A percentile compares a stretch with the other conserved stretches of the same genome.
These are phyloP conservation scores for Strobilomyces dryophilus DNA, from an alignment of 768 basidiomycete species.

Conservation along the genomic window DNA sequence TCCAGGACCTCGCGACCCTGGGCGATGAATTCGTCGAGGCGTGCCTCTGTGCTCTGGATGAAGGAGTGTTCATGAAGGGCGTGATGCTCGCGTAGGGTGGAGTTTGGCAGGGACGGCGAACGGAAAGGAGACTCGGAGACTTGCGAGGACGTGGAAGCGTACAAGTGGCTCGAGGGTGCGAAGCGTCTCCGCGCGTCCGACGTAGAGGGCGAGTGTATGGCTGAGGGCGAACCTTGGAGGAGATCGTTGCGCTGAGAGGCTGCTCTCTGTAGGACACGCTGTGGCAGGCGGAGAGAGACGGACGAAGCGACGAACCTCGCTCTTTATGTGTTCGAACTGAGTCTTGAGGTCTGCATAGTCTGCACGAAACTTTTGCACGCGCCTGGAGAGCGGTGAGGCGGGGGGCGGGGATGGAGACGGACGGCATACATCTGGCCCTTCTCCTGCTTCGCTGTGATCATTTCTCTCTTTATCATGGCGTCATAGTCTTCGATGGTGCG, in stretches of 20 bases:
- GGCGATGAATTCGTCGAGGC: conserved; percentile 86
- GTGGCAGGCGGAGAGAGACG: not conserved
- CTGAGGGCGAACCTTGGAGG: conserved; percentile 43
- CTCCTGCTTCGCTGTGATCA: conserved; percentile 94
- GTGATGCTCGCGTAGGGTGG: conserved; percentile 62
- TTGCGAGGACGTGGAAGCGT: conserved; percentile 45
- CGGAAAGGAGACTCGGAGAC: conserved; percentile 89
- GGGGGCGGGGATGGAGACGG: not conserved
- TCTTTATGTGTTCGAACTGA: conserved; percentile 79
- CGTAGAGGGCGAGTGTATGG: conserved; percentile 26
- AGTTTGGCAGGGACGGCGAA: conserved; percentile 48
- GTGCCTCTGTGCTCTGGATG: conserved; percentile 73
- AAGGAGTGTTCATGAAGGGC: conserved; percentile 89
- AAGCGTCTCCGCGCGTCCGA: conserved; percentile 67
- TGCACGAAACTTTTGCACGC: conserved; percentile 85
- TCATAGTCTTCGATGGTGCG: conserved; percentile 97
- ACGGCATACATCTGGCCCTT: conserved; percentile 81
- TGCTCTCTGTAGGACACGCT: conserved; percentile 43
- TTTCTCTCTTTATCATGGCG: conserved; percentile 93
- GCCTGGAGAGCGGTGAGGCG: conserved; percentile 44
- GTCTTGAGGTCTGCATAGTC: conserved; percentile 81
- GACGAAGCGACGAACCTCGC: conserved; percentile 33
- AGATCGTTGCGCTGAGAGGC: conserved; percentile 62
- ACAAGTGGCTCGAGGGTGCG: conserved; percentile 26
- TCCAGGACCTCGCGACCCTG: conserved; percentile 91